Conservation (phyloP, 257 asterid species). For the Ilex aquifolium region DNA sequence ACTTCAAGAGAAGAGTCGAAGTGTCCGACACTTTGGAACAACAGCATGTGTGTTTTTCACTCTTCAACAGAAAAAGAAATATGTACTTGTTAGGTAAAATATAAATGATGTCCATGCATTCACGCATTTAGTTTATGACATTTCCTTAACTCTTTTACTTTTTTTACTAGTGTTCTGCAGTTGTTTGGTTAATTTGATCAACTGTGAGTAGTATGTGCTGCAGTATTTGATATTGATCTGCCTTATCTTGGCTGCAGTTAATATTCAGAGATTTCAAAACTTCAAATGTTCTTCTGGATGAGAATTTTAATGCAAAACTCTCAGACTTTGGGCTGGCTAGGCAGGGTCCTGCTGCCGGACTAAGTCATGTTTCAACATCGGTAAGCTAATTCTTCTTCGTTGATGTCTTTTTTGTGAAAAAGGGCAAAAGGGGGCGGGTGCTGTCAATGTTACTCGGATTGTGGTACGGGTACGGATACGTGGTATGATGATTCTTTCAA, state of each 20-base stretch:
- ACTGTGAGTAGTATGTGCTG: not conserved
- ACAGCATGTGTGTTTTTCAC: too few species aligned
- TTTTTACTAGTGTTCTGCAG: not conserved
- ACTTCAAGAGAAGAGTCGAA: too few species aligned
- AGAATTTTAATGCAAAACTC: conserved; percentile 74
- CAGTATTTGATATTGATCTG: conserved; percentile 6
- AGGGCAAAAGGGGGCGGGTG: too few species aligned
- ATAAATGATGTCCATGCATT: too few species aligned
- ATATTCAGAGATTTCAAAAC: conserved; percentile 92
- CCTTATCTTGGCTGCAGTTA: conserved; percentile 38
- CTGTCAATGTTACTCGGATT: too few species aligned
- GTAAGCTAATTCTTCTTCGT: conserved; percentile 38
- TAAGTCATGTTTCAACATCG: conserved; percentile 68
- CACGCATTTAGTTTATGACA: too few species aligned
- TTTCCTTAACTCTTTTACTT: too few species aligned
- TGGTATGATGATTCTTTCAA: too few species aligned
- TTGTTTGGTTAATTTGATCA: conserved; percentile 1
- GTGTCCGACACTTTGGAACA: too few species aligned
- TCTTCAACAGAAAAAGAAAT: too few species aligned
- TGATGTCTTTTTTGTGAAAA: not conserved
- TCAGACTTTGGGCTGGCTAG: conserved; percentile 95
- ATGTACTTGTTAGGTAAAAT: too few species aligned
- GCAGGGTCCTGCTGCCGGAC: conserved; percentile 85
- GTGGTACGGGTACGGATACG: too few species aligned
- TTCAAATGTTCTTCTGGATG: conserved; percentile 83